Percentiles rank a stretch among this genome's conserved stretches.
These are phyloP conservation scores for Phaffomyces thermotolerans DNA, from an alignment of 805 yeast species.

Conservation along the genomic window DNA sequence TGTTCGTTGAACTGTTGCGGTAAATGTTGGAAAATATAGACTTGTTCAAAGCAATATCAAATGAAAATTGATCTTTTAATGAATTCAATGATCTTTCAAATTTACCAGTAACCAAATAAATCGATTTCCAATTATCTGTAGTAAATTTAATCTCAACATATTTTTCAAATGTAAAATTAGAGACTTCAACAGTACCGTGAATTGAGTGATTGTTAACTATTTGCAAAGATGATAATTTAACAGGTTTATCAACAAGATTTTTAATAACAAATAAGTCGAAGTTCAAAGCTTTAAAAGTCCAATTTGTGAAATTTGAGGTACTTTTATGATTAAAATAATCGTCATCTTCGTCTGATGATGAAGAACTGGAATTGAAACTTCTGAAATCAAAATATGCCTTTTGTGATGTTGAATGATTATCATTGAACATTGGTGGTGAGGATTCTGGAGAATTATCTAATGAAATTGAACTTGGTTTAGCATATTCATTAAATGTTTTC, in stretches of 20 bases:
- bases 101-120: constrained; percentile 31
- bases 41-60: constrained; percentile 37
- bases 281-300: constrained; percentile 15
- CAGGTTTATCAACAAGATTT: constrained; percentile 22
- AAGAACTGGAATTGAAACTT: constrained; percentile 8
- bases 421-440: constrained; percentile 13
- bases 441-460: constrained; percentile 42
- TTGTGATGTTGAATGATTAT: constrained; percentile 3
- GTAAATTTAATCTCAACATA: constrained; percentile 40
- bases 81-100: constrained; percentile 19
- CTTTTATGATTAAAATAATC: constrained; percentile 15
- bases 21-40: constrained; percentile 15
- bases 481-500: constrained; percentile 55
- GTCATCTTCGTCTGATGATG: constrained; percentile 18
- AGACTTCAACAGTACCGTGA: constrained; percentile 33
- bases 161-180: constrained; percentile 33
- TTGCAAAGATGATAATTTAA: constrained; percentile 32
- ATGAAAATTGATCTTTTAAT: constrained; percentile 38
- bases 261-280: constrained; percentile 12
- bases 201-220: constrained; percentile 34
- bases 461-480: constrained; percentile 59
- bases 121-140: constrained; percentile 42
- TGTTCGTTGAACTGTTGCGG: constrained; percentile 6
- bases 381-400: constrained; percentile 21
- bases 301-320: constrained; percentile 11